A percentile compares a stretch with the other conserved stretches of the same genome.
phyloP scores from a whole-genome alignment of 139 green algal species.

The Picochlorum sp. region DNA sequence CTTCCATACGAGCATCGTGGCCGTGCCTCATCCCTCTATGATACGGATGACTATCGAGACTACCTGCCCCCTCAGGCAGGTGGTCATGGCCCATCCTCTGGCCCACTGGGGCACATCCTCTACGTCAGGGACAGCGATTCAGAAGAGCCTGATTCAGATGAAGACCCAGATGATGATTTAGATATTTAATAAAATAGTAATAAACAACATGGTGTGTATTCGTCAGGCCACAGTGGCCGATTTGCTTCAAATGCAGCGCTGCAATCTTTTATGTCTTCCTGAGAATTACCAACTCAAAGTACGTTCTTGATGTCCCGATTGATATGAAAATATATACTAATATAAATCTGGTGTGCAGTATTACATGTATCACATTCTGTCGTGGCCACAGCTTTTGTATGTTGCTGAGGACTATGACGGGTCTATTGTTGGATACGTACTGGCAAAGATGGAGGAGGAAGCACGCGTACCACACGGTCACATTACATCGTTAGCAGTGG shows the following conservation, averaged over 20 bases:
- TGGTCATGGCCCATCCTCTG: slow-evolving; percentile 11
- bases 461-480: slow-evolving; percentile 77
- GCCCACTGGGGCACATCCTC: slow-evolving; percentile 56
- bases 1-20: slow-evolving; percentile 67
- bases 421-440: slow-evolving; percentile 96
- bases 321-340: too few relatives aligned
- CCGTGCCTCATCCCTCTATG: slow-evolving; percentile 21
- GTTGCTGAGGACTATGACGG: slow-evolving; percentile 96
- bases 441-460: slow-evolving; percentile 98
- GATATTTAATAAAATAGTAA: slow-evolving; percentile 40
- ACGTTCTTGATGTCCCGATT: neutral
- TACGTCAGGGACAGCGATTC: slow-evolving; percentile 64
- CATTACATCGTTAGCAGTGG: slow-evolving; percentile 95
- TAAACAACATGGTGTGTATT: slow-evolving; percentile 82
- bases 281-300: slow-evolving; percentile 99
- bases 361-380: slow-evolving; percentile 98
- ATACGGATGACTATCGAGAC: slow-evolving; percentile 36
- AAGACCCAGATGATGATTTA: slow-evolving; percentile 75
- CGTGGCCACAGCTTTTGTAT: slow-evolving; percentile 96
- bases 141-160: slow-evolving; percentile 59
- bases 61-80: slow-evolving; percentile 59
- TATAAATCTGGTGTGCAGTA: slow-evolving; percentile 70
- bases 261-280: slow-evolving; percentile 93
- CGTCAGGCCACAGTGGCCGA: slow-evolving; percentile 82
- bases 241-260: slow-evolving; percentile 93